Base-by-base conservation (phyloP, 2,329 filamentous ascomycete species). In the Didymella pomorum region DNA sequence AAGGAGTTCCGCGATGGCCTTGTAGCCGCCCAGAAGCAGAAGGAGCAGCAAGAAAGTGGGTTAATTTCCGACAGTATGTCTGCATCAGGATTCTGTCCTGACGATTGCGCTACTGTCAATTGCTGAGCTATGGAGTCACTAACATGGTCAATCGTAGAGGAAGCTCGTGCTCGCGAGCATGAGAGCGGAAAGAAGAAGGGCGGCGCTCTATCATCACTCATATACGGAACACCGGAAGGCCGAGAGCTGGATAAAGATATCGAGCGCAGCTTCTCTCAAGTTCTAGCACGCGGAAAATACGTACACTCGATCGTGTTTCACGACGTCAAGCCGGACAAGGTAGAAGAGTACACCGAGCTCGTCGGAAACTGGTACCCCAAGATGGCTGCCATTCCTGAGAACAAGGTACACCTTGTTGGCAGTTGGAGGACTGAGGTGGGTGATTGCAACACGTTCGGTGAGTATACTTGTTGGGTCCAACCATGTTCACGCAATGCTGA, bases 391-490 rank as follows among this genome's bases (percentile, higher is more conserved):
- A 84, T 88, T 66, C 88, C 90, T 20, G 89, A 95, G 79, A 97
- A 98, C 80, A 94, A 94, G 80, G 94, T 99, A 67, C 89, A 99
- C 77, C 82, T 99, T 56, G 95, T 99, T 6, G 95, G 95, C 70
- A 98, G 94, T 82, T 99, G 95, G 95, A 88, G 94, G 78, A 97
- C 93, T 16, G 95, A 99, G 78, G 93, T 99, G 50, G 95, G 95
- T 62, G 94, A 99, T 71, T 96, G 92, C 76, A 93, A 99, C 74
- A 97, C 93, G 0, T 99, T 99, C 80, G 87, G 93, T 97, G 85
- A 61, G 86, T 23, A 44, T 18, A 41, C 26, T 10, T 18, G 26
- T 18, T 6, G 25, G 20, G 20, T 10, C 23, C 11, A 23, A 10
- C 9, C 21, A 18, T 18, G 50, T 16, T 46, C 12, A 12, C 29